Evolutionary conservation across 129 eudicot genomes (phyloP), one percentile per base, ranked within the genome.

Genomic region (Lactuca sativa): DNA sequence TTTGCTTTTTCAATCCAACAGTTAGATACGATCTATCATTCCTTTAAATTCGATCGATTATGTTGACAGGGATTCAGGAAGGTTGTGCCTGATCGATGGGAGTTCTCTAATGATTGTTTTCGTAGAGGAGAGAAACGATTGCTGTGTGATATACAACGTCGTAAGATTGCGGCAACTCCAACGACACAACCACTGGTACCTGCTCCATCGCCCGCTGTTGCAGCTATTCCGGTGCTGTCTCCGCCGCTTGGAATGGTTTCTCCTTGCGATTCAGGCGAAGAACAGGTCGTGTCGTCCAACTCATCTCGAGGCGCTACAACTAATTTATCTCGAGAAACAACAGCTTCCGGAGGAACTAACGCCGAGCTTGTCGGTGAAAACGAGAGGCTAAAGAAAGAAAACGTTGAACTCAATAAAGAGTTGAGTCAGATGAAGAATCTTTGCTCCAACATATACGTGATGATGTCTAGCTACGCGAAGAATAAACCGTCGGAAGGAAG

Each of bases 41-140:
- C 2, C 25, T 56, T 51, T 49, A 7, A 53, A 55, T 74, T 15
- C 21, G 55, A 57, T 15, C 21, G 55, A 57, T 44, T 25, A 56
- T 25, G 49, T 41, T 66, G 47, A 21, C 76, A 95, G 99, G 99
- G 99, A 71, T 95, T 95, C 44, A 80, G 97, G 56, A 95, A 95
- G 78, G 91, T 95, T 9, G 89, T 87, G 15, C 96, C 99, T 17
- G 99, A 95, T 74, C 95, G 96, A 44, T 95, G 97, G 99, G 99
- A 95, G 70, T 95, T 95, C 62, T 78, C 93, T 0, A 90, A 95
- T 59, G 97, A 90, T 4, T 82, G 77, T 76, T 95, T 95, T 17
- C 86, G 91, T 0, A 84, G 82, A 70, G 97, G 96, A 25, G 97
- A 90, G 62, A 95, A 84, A 33, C 84, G 69, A 2, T 80, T 87